These are phyloP conservation scores for Kurtzmaniella cleridarum DNA, from an alignment of 805 yeast genomes.

Conservation along the genomic window DNA sequence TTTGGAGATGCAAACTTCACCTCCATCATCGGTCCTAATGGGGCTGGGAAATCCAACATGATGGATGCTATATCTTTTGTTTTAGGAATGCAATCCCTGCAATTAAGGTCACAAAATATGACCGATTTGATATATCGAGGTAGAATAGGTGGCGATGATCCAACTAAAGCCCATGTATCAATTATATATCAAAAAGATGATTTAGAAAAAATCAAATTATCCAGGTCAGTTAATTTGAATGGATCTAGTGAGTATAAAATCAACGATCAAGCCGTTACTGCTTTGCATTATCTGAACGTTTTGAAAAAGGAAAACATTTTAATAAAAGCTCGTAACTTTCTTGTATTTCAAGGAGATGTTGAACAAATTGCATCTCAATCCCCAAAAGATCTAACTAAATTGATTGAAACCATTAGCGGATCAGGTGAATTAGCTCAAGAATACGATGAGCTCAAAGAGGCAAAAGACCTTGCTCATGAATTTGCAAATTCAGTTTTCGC, in stretches of 20 bases:
- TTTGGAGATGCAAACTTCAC: constrained; percentile 83
- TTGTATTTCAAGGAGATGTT: constrained; percentile 96
- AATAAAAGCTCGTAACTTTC: constrained; percentile 83
- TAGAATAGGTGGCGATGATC: constrained; percentile 36
- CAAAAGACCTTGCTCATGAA: constrained; percentile 61
- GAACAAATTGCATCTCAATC: constrained; percentile 89
- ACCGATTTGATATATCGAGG: constrained; percentile 83
- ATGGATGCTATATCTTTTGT: constrained; percentile 97
- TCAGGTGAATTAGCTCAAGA: constrained; percentile 62
- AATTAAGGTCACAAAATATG: constrained; percentile 67
- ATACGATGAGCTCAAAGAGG: constrained; percentile 59
- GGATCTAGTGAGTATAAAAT: constrained; percentile 69
- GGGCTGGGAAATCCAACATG: constrained; percentile 95
- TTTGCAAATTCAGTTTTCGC: constrained; percentile 59
- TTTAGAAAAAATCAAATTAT: constrained; percentile 56
- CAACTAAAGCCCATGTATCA: constrained; percentile 64
- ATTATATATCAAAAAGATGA: constrained; percentile 65
- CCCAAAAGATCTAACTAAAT: constrained; percentile 62
- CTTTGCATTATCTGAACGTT: constrained; percentile 56
- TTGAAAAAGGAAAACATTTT: constrained; percentile 76
- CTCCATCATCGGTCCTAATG: constrained; percentile 96
- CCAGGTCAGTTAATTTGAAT: constrained; percentile 50
- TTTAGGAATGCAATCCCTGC: constrained; percentile 72
- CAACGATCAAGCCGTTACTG: constrained; percentile 55
- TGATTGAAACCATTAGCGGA: constrained; percentile 82